Evolutionary conservation across 768 basidiomycete species (phyloP), one percentile per base, ranked within the genome.

Genomic region (Pisolithus orientalis): DNA sequence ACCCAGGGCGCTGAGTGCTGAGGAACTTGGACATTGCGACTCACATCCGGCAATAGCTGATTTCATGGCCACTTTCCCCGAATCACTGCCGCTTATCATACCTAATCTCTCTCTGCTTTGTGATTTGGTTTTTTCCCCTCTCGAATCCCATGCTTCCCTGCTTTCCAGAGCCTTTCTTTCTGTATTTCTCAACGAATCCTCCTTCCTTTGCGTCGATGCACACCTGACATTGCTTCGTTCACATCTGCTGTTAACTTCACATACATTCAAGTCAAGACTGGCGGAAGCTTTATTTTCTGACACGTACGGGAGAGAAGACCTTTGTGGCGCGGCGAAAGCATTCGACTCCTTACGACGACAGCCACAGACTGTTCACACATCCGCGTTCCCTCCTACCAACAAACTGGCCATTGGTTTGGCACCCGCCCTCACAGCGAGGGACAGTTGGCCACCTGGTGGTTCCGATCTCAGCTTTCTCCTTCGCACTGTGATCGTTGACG

Each of bases 371-470:
- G 16, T 45, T 17, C 14, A 42, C 1, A 61, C 62, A 16, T 67
- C 71, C 46, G 49, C 53, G n/a, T 58, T 56, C 27, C 56, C 48
- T 34, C 34, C 54, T 38, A 47, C 48, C 1, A 56, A 57, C 29
- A 70, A 70, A 13, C 81, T 84, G 81, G 80, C 82, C 1, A 77
- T 94, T 6, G 93, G 92, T 2, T 68, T 95, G 6, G 84, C 87
- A 8, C 74, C 83, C 0, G 78, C 80, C 2, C 67, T 95, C n/a
- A 78, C 85, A 37, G 83, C 87, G 43, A 74, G 85, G 34, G 81
- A 82, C 47, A 80, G 76, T 5, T 95, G 93, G 93, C 93, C 93
- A 0, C 93, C 93, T 11, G 85, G 87, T 16, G 90, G 89, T 5
- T 77, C 85, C 2, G 91, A 94, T 61, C 71, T 95, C 46, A 87